Percentiles rank a stretch among this genome's conserved stretches.
Evolutionary conservation across 1,139 yeast genomes (phyloP).

Genomic region (Candida dubliniensis): DNA sequence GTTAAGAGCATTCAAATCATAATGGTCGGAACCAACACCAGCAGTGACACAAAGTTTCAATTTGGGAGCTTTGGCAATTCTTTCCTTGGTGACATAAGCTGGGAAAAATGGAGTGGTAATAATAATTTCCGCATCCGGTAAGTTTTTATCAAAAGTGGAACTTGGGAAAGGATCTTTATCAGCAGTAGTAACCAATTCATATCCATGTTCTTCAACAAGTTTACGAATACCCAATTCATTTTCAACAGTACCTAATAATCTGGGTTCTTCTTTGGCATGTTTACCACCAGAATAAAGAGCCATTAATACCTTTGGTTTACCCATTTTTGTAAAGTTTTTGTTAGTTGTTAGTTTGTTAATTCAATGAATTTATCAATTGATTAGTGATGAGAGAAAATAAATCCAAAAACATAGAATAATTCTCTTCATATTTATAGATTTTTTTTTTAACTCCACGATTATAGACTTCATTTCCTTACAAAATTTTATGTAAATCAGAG

Average conservation of each 20-base stretch:
- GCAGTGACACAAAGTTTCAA: conserved; percentile 75
- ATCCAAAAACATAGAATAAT: no score
- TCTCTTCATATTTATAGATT: no score
- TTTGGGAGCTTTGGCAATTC: conserved; percentile 25
- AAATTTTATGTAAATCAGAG: no score
- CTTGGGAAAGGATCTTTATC: conserved; percentile 62
- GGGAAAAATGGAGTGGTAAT: conserved; percentile 86
- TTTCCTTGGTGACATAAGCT: conserved; percentile 63
- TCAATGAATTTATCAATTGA: not conserved
- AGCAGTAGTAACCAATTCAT: conserved; percentile 62
- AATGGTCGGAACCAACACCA: conserved; percentile 58
- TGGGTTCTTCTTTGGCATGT: conserved; percentile 61
- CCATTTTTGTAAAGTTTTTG: conserved; percentile 9
- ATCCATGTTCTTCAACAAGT: conserved; percentile 67
- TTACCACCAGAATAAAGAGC: conserved; percentile 55
- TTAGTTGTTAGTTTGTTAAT: not conserved
- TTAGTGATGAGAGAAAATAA: not conserved
- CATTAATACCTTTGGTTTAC: conserved; percentile 46
- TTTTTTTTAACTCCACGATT: no score
- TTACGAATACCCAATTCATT: conserved; percentile 72
- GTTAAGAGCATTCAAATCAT: conserved; percentile 51
- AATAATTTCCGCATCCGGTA: conserved; percentile 47
- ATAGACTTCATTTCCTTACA: no score
- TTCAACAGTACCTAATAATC: conserved; percentile 68
- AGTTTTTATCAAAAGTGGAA: conserved; percentile 10